These are phyloP conservation scores for Agrocybe praecox DNA, from an alignment of 768 basidiomycete species.

Conservation along the genomic window DNA sequence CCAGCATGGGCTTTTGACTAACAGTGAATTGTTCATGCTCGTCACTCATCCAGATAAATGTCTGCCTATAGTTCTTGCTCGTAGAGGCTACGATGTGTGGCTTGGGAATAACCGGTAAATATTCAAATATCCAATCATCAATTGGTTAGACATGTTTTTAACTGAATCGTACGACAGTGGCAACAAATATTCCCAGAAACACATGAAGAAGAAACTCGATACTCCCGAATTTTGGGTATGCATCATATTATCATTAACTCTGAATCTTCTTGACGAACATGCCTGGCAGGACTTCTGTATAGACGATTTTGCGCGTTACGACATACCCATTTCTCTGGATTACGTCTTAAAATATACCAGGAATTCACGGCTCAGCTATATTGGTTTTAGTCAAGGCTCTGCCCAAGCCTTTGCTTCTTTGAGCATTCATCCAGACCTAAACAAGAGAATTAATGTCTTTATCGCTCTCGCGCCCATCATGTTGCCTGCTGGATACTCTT, in stretches of 20 bases:
- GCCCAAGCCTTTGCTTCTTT: slow-evolving; percentile 83
- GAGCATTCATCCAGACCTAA: slow-evolving; percentile 75
- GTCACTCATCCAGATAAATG: slow-evolving; percentile 12
- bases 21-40: slow-evolving; percentile 19
- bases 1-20: slow-evolving; percentile 20
- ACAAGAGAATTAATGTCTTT: slow-evolving; percentile 75
- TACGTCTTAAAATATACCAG: slow-evolving; percentile 13
- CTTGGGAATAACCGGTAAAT: slow-evolving; percentile 20
- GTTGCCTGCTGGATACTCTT: slow-evolving; percentile 15
- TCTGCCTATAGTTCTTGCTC: slow-evolving; percentile 16
- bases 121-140: background rate
- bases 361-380: slow-evolving; percentile 12
- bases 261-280: background rate
- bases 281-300: slow-evolving; percentile 16
- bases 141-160: background rate
- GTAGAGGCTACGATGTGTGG: slow-evolving; percentile 21
- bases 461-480: slow-evolving; percentile 54
- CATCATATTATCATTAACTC: background rate
- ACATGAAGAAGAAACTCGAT: slow-evolving; percentile 7
- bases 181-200: slow-evolving; percentile 20
- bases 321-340: slow-evolving; percentile 19
- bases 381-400: slow-evolving; percentile 72
- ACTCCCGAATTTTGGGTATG: slow-evolving; percentile 17
- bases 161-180: slow-evolving; percentile 5
- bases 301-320: slow-evolving; percentile 18